Evolutionary conservation across 2,329 filamentous ascomycete genomes (phyloP).

Genomic region (Fusarium cicatricum): DNA sequence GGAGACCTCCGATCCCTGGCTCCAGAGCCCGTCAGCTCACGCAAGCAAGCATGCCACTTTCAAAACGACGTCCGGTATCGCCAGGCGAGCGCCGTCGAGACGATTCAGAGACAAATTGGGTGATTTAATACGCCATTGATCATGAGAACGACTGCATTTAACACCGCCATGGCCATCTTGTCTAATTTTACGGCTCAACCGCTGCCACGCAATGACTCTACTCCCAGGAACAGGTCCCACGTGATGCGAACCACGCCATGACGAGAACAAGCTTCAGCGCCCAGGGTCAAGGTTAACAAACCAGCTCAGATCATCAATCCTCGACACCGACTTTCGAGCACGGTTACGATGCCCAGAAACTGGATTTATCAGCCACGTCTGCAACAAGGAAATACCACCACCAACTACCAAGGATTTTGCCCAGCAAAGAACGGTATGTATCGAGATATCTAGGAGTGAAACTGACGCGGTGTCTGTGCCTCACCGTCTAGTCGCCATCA

Average conservation of each 20-base stretch:
- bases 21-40: slow-evolving; percentile 35
- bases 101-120: slow-evolving; percentile 16
- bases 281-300: slow-evolving; percentile 21
- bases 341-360: slow-evolving; percentile 10
- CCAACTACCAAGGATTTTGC: neutral
- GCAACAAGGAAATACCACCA: slow-evolving; percentile 7
- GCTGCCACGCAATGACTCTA: slow-evolving; percentile 22
- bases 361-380: slow-evolving; percentile 11
- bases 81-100: slow-evolving; percentile 23
- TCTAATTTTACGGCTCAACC: neutral
- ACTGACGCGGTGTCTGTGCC: slow-evolving; percentile 27
- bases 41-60: slow-evolving; percentile 40
- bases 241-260: slow-evolving; percentile 27
- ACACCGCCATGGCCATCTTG: slow-evolving; percentile 5
- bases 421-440: slow-evolving; percentile 30
- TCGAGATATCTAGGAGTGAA: slow-evolving; percentile 13
- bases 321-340: slow-evolving; percentile 38
- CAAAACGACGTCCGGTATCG: slow-evolving; percentile 32
- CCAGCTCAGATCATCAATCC: slow-evolving; percentile 10
- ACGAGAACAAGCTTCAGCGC: neutral
- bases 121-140: slow-evolving; percentile 29
- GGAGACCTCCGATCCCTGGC: slow-evolving; percentile 34
- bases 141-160: slow-evolving; percentile 19
- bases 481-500: slow-evolving; percentile 14
- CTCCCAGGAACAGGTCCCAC: slow-evolving; percentile 24